phyloP scores from a whole-genome alignment of 2,329 filamentous ascomycete species.

The Colletotrichum lupini region DNA sequence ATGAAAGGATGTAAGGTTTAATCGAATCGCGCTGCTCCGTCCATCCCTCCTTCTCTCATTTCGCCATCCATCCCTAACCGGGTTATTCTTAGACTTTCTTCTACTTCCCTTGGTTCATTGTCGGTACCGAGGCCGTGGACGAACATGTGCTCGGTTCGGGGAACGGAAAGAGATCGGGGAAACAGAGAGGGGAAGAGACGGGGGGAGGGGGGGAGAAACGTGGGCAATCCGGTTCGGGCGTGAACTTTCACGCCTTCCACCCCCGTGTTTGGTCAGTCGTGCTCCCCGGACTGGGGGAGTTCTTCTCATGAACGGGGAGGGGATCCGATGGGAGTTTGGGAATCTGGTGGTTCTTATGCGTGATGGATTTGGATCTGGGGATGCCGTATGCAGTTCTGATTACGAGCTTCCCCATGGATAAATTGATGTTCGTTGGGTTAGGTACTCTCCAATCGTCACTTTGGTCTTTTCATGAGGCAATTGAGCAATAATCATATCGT shows the following conservation, averaged over 20 bases:
- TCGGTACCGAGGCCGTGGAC: background rate
- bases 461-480: too few species aligned
- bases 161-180: background rate
- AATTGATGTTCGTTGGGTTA: too few species aligned
- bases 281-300: background rate
- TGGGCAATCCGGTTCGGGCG: background rate
- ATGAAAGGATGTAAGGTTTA: background rate
- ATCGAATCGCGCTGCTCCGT: background rate
- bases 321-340: background rate
- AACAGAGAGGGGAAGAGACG: background rate
- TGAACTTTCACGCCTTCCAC: background rate
- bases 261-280: background rate
- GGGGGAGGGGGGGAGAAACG: background rate
- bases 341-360: background rate
- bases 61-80: too few species aligned
- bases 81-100: background rate
- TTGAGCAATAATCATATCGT: too few species aligned
- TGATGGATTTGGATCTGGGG: background rate
- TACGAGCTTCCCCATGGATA: too few species aligned
- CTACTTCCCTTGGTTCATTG: background rate
- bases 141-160: background rate
- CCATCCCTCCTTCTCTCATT: too few species aligned
- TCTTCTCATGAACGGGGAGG: background rate
- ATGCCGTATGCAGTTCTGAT: background rate
- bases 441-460: too few species aligned